These are phyloP conservation scores for Ilyonectria destructans DNA, from an alignment of 2,329 filamentous ascomycete genomes.

Conservation along the genomic window DNA sequence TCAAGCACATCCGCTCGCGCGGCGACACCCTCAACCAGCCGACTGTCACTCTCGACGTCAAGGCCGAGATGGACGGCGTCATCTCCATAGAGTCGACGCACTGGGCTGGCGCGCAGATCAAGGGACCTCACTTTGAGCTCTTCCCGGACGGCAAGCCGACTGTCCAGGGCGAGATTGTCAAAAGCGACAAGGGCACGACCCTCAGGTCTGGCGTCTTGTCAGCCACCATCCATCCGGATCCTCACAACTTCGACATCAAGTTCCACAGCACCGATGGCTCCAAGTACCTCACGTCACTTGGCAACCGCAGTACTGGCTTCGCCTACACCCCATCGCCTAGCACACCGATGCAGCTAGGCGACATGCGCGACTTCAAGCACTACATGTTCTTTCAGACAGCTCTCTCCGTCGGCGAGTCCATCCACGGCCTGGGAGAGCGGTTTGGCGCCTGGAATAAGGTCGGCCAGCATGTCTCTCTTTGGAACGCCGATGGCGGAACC, in stretches of 20 bases:
- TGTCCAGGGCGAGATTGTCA: conserved; percentile 48
- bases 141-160: conserved; percentile 55
- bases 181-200: conserved; percentile 55
- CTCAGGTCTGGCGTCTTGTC: conserved; percentile 56
- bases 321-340: conserved; percentile 55
- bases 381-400: conserved; percentile 72
- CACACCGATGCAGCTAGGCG: conserved; percentile 54
- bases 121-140: conserved; percentile 59
- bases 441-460: conserved; percentile 86
- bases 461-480: conserved; percentile 78
- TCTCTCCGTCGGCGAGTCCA: conserved; percentile 73
- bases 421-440: conserved; percentile 83
- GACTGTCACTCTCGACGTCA: conserved; percentile 63
- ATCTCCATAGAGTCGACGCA: conserved; percentile 60
- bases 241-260: conserved; percentile 58
- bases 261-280: conserved; percentile 57
- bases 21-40: conserved; percentile 71
- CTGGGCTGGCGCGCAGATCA: conserved; percentile 56
- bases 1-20: conserved; percentile 66
- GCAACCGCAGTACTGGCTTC: conserved; percentile 59
- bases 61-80: conserved; percentile 58
- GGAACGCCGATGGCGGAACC: conserved; percentile 77
- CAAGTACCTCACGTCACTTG: conserved; percentile 57
- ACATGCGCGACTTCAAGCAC: conserved; percentile 64
- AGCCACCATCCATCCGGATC: conserved; percentile 54